Conservation (phyloP, 2,329 filamentous ascomycete genomes). For the Lojkania enalia region DNA sequence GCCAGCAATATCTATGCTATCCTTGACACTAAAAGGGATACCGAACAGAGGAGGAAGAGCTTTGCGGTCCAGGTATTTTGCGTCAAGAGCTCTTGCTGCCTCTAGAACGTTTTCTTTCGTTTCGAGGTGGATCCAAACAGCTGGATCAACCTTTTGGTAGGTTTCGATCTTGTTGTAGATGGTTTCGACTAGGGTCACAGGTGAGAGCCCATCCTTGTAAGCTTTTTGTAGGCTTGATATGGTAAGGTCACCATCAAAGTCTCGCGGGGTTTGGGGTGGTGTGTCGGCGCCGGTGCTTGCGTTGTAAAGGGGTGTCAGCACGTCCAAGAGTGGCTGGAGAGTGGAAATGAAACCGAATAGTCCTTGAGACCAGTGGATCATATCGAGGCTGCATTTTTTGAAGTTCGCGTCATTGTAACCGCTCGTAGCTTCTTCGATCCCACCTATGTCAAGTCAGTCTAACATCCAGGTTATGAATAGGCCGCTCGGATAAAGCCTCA, state of each 20-base stretch:
- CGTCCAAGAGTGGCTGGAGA: constrained; percentile 46
- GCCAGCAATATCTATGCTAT: constrained; percentile 58
- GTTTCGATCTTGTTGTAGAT: constrained; percentile 54
- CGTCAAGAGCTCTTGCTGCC: constrained; percentile 47
- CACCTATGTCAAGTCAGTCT: constrained; percentile 40
- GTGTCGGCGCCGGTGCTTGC: constrained; percentile 7
- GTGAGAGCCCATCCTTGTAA: constrained; percentile 51
- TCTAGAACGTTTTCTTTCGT: constrained; percentile 45
- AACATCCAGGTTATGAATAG: too few species aligned
- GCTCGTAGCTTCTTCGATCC: constrained; percentile 49
- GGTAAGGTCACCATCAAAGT: constrained; percentile 49
- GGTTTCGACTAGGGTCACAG: constrained; percentile 49
- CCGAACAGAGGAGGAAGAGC: constrained; percentile 57
- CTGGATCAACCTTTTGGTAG: constrained; percentile 53
- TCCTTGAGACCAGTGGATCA: constrained; percentile 56
- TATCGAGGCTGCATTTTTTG: constrained; percentile 54
- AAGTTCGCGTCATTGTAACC: constrained; percentile 54
- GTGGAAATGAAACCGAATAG: constrained; percentile 56
- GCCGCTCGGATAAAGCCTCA: too few species aligned
- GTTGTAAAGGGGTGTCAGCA: constrained; percentile 22
- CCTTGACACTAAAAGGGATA: constrained; percentile 61
- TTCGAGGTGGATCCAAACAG: constrained; percentile 56
- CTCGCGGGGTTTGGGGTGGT: constrained; percentile 43
- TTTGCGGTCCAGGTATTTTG: constrained; percentile 46
- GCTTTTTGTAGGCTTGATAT: constrained; percentile 49